Evolutionary conservation across 331 rosid species (phyloP).

Genomic region (Malus hybrid): DNA sequence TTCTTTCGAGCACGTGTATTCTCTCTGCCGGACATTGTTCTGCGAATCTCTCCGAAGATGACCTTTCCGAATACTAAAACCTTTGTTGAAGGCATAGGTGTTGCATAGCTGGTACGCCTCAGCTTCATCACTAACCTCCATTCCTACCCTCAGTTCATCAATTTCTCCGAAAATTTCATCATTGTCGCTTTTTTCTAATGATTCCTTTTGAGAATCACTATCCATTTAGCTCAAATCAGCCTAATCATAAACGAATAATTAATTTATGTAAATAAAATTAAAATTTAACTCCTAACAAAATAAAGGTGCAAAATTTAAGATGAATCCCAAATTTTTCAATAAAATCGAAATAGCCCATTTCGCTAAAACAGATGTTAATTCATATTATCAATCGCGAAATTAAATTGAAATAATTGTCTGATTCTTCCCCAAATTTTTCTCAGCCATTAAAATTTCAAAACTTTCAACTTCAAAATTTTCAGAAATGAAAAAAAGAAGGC

Average conservation of each 20-base stretch:
- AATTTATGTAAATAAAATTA: not conserved
- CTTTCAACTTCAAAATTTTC: not conserved
- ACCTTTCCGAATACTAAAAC: slow-evolving; percentile 15
- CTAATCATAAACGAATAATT: not conserved
- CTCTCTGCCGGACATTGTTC: not conserved
- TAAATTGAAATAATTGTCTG: not conserved
- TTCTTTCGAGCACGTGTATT: slow-evolving; percentile 4
- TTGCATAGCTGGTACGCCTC: slow-evolving; percentile 10
- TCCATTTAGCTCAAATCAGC: not conserved
- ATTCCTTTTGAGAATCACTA: not conserved
- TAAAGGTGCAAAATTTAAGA: not conserved
- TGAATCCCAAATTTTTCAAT: not conserved
- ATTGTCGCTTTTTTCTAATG: not conserved
- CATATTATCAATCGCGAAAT: not conserved
- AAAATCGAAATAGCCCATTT: not conserved
- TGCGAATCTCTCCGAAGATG: slow-evolving; percentile 6
- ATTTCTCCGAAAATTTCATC: not conserved
- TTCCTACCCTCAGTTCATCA: slow-evolving; percentile 1
- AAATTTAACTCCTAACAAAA: not conserved
- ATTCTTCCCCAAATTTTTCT: not conserved
- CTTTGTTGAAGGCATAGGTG: slow-evolving; percentile 4
- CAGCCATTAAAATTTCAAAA: not conserved
- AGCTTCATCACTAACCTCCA: slow-evolving; percentile 1
- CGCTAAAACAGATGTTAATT: not conserved
- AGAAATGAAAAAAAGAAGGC: not conserved